Percentiles rank a stretch among this genome's conserved stretches.
These are phyloP conservation scores for Gossypium turneri DNA, from an alignment of 345 rosid genomes.

Conservation along the genomic window DNA sequence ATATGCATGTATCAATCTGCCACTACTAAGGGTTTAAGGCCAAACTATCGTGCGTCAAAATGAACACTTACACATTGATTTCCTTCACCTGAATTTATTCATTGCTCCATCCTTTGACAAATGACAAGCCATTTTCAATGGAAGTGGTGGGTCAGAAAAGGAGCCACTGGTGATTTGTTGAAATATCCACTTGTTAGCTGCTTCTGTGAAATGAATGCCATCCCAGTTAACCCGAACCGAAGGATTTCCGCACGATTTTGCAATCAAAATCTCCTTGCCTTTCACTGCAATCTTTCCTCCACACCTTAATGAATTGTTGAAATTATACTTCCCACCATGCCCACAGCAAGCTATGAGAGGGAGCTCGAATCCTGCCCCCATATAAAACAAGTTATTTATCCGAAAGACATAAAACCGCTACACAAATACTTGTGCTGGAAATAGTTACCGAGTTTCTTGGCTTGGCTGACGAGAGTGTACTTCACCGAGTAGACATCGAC, in stretches of 20 bases:
- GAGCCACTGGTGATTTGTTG: conserved; percentile 37
- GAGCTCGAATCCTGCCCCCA: conserved; percentile 23
- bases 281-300: neutral
- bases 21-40: neutral
- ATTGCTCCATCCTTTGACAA: conserved; percentile 27
- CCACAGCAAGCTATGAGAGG: conserved; percentile 69
- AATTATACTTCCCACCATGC: conserved; percentile 69
- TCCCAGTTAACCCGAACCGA: conserved; percentile 55
- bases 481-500: conserved; percentile 59
- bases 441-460: conserved; percentile 39
- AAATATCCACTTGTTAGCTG: conserved; percentile 60
- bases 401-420: neutral
- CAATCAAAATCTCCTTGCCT: conserved; percentile 9
- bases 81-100: neutral
- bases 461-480: conserved; percentile 38
- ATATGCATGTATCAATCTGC: neutral
- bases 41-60: neutral
- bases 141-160: conserved; percentile 52
- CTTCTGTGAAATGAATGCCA: conserved; percentile 65
- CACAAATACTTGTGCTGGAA: neutral
- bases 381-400: neutral
- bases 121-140: conserved; percentile 45
- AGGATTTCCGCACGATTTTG: conserved; percentile 40
- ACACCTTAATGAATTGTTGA: conserved; percentile 7
- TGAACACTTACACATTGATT: neutral